A percentile compares a stretch with the other conserved stretches of the same genome.
Evolutionary conservation across 345 rosid species (phyloP).

Genomic region (Trapa bicornis): DNA sequence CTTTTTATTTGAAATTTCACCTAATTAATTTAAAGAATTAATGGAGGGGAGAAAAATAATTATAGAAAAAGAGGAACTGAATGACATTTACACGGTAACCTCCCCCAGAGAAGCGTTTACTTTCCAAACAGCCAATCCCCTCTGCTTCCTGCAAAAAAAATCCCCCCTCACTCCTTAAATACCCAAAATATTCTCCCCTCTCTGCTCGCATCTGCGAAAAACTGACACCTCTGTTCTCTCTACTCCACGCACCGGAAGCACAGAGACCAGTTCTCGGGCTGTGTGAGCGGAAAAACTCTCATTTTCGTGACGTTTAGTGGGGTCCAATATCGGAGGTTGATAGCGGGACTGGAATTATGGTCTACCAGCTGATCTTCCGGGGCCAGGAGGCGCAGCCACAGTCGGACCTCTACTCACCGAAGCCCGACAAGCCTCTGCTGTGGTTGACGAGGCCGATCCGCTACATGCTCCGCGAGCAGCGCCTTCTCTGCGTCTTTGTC

Average conservation of each 20-base stretch:
- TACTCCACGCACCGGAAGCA: background rate
- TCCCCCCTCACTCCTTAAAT: background rate
- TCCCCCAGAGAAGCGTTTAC: conserved; percentile 9
- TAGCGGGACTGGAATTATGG: conserved; percentile 3
- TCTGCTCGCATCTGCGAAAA: background rate
- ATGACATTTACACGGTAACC: background rate
- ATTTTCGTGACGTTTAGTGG: no score
- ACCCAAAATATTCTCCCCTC: background rate
- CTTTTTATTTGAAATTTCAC: background rate
- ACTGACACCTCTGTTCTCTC: background rate
- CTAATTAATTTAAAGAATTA: no score
- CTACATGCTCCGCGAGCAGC: conserved; percentile 82
- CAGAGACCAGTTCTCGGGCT: background rate
- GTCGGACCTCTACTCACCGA: conserved; percentile 50
- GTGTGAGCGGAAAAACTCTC: background rate
- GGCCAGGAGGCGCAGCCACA: conserved; percentile 55
- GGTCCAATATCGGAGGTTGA: background rate
- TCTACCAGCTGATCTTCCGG: conserved; percentile 66
- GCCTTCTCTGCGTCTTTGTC: conserved; percentile 67
- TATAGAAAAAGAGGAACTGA: background rate
- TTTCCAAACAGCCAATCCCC: conserved; percentile 8
- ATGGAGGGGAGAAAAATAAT: no score
- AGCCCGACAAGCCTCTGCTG: conserved; percentile 67
- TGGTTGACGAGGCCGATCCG: conserved; percentile 47
- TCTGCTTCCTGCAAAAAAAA: conserved; percentile 2